Conservation (phyloP, 2,329 filamentous ascomycete genomes). For the Colletotrichum gigasporum region DNA sequence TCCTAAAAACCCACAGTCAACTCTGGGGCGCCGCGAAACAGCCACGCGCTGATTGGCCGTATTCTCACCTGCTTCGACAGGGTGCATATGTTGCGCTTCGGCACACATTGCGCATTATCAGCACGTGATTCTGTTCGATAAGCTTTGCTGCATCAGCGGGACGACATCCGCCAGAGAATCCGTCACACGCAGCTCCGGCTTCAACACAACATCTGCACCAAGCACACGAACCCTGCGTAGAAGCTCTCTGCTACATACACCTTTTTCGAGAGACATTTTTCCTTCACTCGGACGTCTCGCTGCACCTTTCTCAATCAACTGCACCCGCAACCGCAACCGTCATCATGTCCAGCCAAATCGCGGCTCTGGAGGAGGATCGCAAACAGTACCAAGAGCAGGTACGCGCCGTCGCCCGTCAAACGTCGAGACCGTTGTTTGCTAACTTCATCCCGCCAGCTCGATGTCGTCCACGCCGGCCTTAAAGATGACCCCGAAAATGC, state of each 20-base stretch:
- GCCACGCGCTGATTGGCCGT: conserved; percentile 3
- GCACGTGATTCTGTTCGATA: conserved; percentile 20
- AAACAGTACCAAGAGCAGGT: conserved; percentile 68
- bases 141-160: background rate
- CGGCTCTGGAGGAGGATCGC: conserved; percentile 61
- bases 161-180: background rate
- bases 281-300: too few species aligned
- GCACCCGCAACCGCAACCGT: background rate
- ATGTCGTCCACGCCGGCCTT: conserved; percentile 79
- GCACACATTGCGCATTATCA: background rate
- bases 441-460: conserved; percentile 64
- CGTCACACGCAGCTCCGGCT: background rate
- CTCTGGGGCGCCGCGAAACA: background rate
- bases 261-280: background rate
- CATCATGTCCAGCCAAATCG: conserved; percentile 42
- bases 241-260: background rate
- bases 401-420: conserved; percentile 30
- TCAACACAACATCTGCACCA: background rate
- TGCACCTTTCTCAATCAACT: background rate
- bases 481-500: conserved; percentile 82
- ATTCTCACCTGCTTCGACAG: too few species aligned
- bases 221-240: background rate
- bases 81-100: background rate
- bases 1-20: background rate
- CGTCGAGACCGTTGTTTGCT: conserved; percentile 23